A percentile compares a stretch with the other conserved stretches of the same genome.
Conservation (phyloP, 345 rosid species). For the Eucalyptus leucophloia region DNA sequence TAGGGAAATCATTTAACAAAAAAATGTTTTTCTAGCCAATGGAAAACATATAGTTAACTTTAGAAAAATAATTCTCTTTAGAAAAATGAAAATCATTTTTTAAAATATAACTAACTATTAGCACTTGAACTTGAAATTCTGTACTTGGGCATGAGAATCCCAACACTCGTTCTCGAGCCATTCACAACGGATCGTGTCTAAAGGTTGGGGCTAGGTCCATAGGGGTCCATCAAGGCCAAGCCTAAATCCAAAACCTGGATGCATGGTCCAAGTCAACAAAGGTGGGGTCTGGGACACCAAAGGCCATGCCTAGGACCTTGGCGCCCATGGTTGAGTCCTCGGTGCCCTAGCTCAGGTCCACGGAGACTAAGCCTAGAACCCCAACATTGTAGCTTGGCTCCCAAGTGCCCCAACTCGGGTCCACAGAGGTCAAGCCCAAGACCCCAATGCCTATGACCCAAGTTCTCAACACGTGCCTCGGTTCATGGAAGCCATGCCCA, state of each 20-base stretch:
- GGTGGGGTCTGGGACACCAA: not conserved
- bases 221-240: not conserved
- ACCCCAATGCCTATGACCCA: not conserved
- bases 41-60: not conserved
- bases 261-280: not conserved
- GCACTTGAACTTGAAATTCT: no score
- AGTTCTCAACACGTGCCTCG: not conserved
- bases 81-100: not conserved
- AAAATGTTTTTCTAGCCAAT: not conserved
- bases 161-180: not conserved
- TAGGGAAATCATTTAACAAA: no score
- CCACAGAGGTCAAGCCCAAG: not conserved
- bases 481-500: not conserved
- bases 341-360: not conserved
- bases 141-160: not conserved
- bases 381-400: no score
- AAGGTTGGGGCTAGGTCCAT: not conserved
- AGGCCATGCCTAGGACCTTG: not conserved
- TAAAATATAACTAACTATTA: no score
- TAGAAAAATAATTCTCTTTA: no score
- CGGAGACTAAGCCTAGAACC: not conserved
- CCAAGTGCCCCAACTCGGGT: fast-evolving
- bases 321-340: not conserved
- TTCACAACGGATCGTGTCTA: not conserved
- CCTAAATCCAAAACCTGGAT: not conserved